Conservation (phyloP, 345 rosid genomes). For the Rhodomyrtus tomentosa region DNA sequence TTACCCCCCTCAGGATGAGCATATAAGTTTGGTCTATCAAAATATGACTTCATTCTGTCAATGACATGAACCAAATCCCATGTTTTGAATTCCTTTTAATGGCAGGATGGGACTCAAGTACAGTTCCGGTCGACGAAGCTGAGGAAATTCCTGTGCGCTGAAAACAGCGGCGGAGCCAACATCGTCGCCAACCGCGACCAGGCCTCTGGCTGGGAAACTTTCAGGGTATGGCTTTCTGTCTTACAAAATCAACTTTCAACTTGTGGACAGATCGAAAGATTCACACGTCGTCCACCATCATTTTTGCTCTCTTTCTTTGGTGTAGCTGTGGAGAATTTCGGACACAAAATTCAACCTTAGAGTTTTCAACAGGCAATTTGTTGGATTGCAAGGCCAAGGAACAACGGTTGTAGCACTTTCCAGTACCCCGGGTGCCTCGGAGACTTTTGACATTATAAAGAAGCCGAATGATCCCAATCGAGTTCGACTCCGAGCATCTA, state of each 20-base stretch:
- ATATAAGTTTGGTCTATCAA: not conserved
- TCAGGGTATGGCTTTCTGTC: slow-evolving; percentile 7
- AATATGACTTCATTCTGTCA: not conserved
- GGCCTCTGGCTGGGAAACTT: slow-evolving; percentile 22
- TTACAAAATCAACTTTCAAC: not conserved
- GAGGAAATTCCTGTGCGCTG: slow-evolving; percentile 9
- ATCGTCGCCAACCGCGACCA: not conserved
- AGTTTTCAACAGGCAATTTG: not conserved
- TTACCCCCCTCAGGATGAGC: not conserved
- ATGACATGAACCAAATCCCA: not conserved
- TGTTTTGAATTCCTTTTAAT: not conserved
- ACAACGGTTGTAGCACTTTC: not conserved
- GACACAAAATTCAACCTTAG: not conserved
- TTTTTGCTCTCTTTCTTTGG: not conserved
- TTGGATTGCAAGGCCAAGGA: not conserved
- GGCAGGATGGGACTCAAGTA: slow-evolving; percentile 28
- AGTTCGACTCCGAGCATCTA: not conserved
- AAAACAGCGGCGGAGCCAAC: slow-evolving; percentile 1
- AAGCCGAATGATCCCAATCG: not conserved
- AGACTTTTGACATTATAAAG: not conserved
- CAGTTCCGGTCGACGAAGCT: slow-evolving; percentile 16
- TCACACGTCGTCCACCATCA: not conserved
- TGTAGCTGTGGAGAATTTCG: not conserved
- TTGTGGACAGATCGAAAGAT: not conserved
- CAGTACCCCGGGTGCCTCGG: not conserved